Evolutionary conservation across 2,329 filamentous ascomycete species (phyloP).

Genomic region (Tolypocladium nubicola): DNA sequence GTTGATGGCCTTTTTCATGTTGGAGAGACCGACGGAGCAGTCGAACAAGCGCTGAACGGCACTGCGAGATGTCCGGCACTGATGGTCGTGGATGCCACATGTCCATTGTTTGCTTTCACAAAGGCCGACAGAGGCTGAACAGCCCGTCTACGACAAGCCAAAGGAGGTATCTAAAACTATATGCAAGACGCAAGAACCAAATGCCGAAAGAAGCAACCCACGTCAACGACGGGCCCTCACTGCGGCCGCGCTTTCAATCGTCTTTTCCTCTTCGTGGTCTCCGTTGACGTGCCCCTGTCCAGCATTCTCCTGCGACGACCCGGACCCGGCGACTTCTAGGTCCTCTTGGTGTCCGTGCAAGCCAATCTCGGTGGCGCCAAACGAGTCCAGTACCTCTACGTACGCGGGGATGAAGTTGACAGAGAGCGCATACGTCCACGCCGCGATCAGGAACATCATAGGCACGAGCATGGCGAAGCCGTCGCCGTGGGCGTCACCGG

Average conservation of each 20-base stretch:
- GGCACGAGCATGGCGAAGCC: conserved; percentile 58
- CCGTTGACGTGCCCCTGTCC: neutral
- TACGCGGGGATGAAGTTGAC: conserved; percentile 61
- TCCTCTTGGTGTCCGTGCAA: conserved; percentile 16
- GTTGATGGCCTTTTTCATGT: neutral
- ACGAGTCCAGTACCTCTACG: conserved; percentile 49
- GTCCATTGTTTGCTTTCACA: neutral
- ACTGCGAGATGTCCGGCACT: neutral
- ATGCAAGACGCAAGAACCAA: neutral
- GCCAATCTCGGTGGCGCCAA: conserved; percentile 34
- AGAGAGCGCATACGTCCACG: conserved; percentile 44
- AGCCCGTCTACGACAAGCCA: neutral
- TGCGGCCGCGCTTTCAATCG: neutral
- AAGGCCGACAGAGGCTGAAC: neutral
- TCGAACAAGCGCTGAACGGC: neutral
- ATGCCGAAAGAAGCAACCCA: neutral
- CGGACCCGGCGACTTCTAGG: neutral
- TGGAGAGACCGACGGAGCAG: neutral
- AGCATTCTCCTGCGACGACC: conserved; percentile 12
- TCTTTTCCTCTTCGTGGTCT: neutral
- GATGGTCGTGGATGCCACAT: neutral
- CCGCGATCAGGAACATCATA: conserved; percentile 44
- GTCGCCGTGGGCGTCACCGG: conserved; percentile 51
- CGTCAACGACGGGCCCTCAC: too few species aligned
- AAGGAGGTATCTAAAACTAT: neutral